Evolutionary conservation across 1,139 yeast genomes (phyloP).

Genomic region (Geotrichum australiense): DNA sequence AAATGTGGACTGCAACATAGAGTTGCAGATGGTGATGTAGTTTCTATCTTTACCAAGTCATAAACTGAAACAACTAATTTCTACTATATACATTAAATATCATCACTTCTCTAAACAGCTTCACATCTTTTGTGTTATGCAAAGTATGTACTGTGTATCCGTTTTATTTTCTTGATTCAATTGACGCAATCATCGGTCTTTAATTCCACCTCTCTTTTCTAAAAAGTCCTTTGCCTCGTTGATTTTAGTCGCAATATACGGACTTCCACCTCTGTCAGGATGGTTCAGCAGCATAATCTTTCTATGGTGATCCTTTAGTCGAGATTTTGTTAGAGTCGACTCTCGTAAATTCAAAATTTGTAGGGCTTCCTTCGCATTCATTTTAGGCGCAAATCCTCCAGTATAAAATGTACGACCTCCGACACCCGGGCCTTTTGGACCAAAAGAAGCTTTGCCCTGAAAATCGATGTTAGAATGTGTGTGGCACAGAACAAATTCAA

Average conservation of each 20-base stretch:
- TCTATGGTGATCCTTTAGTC: slow-evolving; percentile 87
- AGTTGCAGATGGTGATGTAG: slow-evolving; percentile 91
- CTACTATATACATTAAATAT: neutral
- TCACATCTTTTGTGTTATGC: no score
- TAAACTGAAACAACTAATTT: neutral
- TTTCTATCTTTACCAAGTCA: slow-evolving; percentile 71
- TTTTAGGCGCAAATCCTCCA: slow-evolving; percentile 86
- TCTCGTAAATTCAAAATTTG: slow-evolving; percentile 82
- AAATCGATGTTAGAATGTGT: slow-evolving; percentile 18
- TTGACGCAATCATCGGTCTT: slow-evolving; percentile 6
- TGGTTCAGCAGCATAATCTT: slow-evolving; percentile 90
- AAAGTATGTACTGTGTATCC: neutral
- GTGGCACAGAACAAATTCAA: neutral
- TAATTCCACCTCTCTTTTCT: slow-evolving; percentile 68
- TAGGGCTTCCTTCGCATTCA: slow-evolving; percentile 86
- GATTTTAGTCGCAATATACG: slow-evolving; percentile 90
- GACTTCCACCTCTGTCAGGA: slow-evolving; percentile 97
- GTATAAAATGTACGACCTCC: slow-evolving; percentile 66
- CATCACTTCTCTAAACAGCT: neutral
- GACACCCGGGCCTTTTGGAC: slow-evolving; percentile 63
- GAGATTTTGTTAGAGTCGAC: slow-evolving; percentile 63
- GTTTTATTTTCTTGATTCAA: neutral
- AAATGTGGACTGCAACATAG: slow-evolving; percentile 84
- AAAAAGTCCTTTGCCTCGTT: slow-evolving; percentile 94
- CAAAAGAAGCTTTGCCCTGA: slow-evolving; percentile 57